A percentile compares a stretch with the other conserved stretches of the same genome.
Conservation (phyloP, 306 rosid genomes). For the Glycyrrhiza uralensis region DNA sequence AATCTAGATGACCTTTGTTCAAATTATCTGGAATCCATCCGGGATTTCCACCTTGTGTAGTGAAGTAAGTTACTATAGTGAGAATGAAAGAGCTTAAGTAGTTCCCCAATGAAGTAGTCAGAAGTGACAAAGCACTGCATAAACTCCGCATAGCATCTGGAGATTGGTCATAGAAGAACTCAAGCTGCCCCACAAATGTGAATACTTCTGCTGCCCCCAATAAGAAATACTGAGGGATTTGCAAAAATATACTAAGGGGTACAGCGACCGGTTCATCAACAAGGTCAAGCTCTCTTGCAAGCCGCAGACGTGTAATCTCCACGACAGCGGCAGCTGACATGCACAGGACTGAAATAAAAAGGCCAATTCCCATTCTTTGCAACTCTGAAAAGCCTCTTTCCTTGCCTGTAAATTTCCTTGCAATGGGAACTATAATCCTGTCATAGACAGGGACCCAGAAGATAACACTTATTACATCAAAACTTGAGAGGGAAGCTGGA, state of each 20-base stretch:
- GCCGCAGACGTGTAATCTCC: conserved; percentile 64
- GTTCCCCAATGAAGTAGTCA: conserved; percentile 77
- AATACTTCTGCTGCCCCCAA: conserved; percentile 84
- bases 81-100: conserved; percentile 84
- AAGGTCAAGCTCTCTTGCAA: conserved; percentile 66
- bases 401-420: conserved; percentile 73
- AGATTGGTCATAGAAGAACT: conserved; percentile 95
- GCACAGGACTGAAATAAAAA: conserved; percentile 69
- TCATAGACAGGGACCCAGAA: conserved; percentile 93
- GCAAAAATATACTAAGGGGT: conserved; percentile 76
- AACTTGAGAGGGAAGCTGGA: conserved; percentile 84
- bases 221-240: conserved; percentile 85
- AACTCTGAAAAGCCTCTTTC: conserved; percentile 88
- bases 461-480: conserved; percentile 77
- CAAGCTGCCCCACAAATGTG: conserved; percentile 85
- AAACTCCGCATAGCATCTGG: conserved; percentile 97
- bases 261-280: conserved; percentile 58
- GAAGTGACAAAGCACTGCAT: conserved; percentile 85
- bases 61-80: conserved; percentile 70
- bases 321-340: conserved; percentile 93
- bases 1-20: conserved; percentile 79
- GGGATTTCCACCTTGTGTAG: conserved; percentile 53
- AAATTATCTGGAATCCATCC: conserved; percentile 94
- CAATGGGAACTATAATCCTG: conserved; percentile 71
- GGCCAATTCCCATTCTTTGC: conserved; percentile 98